phyloP scores from a whole-genome alignment of 805 yeast genomes.

The Helenozyma baotianmanensis region DNA sequence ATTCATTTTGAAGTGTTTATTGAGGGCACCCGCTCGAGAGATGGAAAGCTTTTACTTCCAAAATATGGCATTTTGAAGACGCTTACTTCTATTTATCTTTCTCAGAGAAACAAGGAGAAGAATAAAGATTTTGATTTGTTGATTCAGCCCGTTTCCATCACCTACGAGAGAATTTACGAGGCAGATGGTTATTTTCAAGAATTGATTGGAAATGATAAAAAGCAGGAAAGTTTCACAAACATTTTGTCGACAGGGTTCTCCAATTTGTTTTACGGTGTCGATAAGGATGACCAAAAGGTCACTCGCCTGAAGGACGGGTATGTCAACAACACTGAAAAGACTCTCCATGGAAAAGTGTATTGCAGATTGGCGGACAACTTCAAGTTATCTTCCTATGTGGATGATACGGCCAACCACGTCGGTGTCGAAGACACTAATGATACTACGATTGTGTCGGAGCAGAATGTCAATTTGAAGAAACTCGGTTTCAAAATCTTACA shows the following conservation, averaged over 20 bases:
- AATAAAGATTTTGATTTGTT: constrained; percentile 27
- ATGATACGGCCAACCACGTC: constrained; percentile 12
- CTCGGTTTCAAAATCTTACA: constrained; percentile 51
- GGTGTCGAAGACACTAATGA: constrained; percentile 7
- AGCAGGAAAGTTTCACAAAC: constrained; percentile 43
- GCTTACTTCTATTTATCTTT: constrained; percentile 41
- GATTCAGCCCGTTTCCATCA: constrained; percentile 53
- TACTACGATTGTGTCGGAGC: constrained; percentile 23
- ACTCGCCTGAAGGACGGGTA: constrained; percentile 18
- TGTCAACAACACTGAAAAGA: constrained; percentile 24
- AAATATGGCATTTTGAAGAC: constrained; percentile 58
- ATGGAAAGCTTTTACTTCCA: constrained; percentile 60
- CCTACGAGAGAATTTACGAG: constrained; percentile 58
- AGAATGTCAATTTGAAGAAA: constrained; percentile 37
- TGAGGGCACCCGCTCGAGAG: constrained; percentile 64
- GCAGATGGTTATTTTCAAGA: constrained; percentile 51
- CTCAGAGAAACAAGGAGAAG: constrained; percentile 26
- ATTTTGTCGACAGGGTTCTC: constrained; percentile 33
- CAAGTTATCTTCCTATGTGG: constrained; percentile 24
- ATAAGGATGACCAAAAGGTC: constrained; percentile 2
- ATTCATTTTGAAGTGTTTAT: constrained; percentile 55
- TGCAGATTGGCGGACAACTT: constrained; percentile 32
- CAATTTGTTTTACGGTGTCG: constrained; percentile 20
- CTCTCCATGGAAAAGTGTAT: constrained; percentile 34
- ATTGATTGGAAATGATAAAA: constrained; percentile 53